Percentiles rank a stretch among this genome's conserved stretches.
Evolutionary conservation across 106 monocot genomes (phyloP).

Genomic region (Gastrodia elata): DNA sequence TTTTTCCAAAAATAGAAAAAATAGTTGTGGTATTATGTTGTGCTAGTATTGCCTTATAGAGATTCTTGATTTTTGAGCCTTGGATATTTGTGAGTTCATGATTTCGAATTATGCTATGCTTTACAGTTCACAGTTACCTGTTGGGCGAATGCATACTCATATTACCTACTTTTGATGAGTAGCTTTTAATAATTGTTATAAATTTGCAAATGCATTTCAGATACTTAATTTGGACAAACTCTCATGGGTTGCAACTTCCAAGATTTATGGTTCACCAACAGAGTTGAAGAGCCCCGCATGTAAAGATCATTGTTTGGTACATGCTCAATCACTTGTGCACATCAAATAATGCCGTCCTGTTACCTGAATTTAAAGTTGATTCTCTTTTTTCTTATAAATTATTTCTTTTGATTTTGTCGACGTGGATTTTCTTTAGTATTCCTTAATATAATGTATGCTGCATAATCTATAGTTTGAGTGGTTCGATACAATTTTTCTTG

Average conservation of each 20-base stretch:
- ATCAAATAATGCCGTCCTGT: background rate
- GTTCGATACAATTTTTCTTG: too few species aligned
- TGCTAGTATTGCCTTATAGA: background rate
- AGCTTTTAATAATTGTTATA: background rate
- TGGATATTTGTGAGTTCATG: background rate
- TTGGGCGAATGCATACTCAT: background rate
- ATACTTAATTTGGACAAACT: conserved; percentile 83
- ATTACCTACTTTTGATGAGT: background rate
- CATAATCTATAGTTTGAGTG: too few species aligned
- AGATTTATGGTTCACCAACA: conserved; percentile 49
- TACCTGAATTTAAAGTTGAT: background rate
- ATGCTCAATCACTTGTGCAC: conserved; percentile 4
- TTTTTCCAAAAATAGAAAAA: too few species aligned
- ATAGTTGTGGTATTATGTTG: background rate
- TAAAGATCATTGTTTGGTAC: conserved; percentile 87
- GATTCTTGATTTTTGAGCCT: background rate
- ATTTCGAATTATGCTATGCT: background rate
- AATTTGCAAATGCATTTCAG: conserved; percentile 24
- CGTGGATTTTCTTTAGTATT: background rate
- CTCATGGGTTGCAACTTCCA: conserved; percentile 49
- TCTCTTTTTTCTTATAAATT: conserved; percentile 1
- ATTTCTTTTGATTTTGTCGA: background rate
- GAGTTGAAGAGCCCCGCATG: conserved; percentile 72
- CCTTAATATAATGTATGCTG: background rate
- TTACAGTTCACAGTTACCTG: background rate